phyloP scores from a whole-genome alignment of 805 yeast genomes.

The Saturnispora sanitii region DNA sequence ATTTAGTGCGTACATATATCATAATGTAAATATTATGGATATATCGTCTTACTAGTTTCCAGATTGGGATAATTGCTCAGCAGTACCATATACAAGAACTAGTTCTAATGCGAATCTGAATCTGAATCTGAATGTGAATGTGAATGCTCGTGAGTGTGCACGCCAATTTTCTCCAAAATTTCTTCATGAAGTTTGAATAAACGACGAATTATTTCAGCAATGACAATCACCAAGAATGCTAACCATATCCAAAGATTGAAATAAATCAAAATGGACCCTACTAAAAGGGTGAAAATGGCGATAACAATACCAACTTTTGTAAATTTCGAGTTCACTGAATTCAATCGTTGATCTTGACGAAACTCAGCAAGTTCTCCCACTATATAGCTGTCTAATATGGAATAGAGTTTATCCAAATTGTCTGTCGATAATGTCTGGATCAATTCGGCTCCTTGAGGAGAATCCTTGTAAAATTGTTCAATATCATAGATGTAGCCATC shows the following conservation, averaged over 20 bases:
- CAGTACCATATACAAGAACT: background rate
- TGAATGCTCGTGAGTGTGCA: background rate
- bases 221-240: background rate
- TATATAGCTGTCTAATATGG: slow-evolving; percentile 1
- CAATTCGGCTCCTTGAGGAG: slow-evolving; percentile 69
- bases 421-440: slow-evolving; percentile 23
- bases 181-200: slow-evolving; percentile 4
- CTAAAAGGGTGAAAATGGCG: background rate
- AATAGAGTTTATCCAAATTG: background rate
- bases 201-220: background rate
- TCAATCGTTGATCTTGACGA: background rate
- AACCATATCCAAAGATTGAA: background rate
- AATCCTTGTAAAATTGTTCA: slow-evolving; percentile 60
- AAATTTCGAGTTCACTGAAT: slow-evolving; percentile 1
- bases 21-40: too few species aligned
- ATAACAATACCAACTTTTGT: background rate
- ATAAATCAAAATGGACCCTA: background rate
- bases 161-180: slow-evolving; percentile 4
- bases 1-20: too few species aligned
- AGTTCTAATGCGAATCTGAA: too few species aligned
- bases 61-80: background rate
- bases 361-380: slow-evolving; percentile 3
- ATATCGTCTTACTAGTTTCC: too few species aligned
- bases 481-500: slow-evolving; percentile 75
- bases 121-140: background rate